phyloP scores from a whole-genome alignment of 2,329 filamentous ascomycete genomes.

The Nemania sp. region DNA sequence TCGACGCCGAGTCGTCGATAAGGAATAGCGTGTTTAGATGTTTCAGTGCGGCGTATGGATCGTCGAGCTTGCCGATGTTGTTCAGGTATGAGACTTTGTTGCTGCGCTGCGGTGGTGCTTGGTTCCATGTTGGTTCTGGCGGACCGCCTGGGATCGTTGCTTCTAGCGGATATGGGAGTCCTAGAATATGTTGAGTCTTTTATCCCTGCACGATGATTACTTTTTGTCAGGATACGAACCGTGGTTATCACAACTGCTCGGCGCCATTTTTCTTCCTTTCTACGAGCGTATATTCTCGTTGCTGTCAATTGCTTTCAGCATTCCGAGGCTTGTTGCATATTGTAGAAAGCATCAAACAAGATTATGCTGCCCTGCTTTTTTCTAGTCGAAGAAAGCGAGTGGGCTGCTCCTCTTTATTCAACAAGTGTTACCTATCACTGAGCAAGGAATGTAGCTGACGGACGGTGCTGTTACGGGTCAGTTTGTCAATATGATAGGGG shows the following conservation, averaged over 20 bases:
- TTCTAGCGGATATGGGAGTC: conserved; percentile 30
- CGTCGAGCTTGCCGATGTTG: conserved; percentile 43
- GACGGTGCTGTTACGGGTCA: too few relatives aligned
- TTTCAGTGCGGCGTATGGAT: conserved; percentile 65
- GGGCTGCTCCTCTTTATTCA: too few relatives aligned
- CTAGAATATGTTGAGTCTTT: conserved; percentile 2
- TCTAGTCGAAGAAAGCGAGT: too few relatives aligned
- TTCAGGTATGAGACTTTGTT: conserved; percentile 3
- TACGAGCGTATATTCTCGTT: not conserved
- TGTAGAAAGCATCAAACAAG: too few relatives aligned
- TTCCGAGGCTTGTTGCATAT: not conserved
- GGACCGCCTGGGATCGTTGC: conserved; percentile 25
- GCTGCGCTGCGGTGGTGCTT: not conserved
- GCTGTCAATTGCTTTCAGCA: not conserved
- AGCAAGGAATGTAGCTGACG: too few relatives aligned
- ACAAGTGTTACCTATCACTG: too few relatives aligned
- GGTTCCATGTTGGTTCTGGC: not conserved
- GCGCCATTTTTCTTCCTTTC: conserved; percentile 1
- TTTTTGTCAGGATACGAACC: not conserved
- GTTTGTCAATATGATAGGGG: too few relatives aligned
- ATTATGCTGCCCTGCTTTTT: too few relatives aligned
- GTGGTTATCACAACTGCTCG: conserved; percentile 1
- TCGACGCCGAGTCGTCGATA: conserved; percentile 73
- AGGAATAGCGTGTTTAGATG: conserved; percentile 74
- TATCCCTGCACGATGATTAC: not conserved